Conservation (phyloP, 495 filamentous ascomycete species). For the Aspergillus funiculosus region DNA sequence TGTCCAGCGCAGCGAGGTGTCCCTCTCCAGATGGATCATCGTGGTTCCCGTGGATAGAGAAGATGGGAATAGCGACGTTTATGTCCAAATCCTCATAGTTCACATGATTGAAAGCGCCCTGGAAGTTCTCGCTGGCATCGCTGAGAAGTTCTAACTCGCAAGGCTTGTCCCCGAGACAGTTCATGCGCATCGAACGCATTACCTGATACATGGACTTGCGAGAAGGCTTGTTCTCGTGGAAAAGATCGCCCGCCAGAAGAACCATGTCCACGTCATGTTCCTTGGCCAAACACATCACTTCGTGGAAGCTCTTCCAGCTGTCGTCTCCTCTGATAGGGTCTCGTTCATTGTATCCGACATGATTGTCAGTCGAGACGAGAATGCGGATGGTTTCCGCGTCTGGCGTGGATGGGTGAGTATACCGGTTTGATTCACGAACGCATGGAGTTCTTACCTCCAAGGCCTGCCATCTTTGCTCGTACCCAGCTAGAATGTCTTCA, state of each 20-base stretch:
- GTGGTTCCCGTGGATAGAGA: slow-evolving; percentile 98
- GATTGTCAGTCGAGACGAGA: slow-evolving; percentile 88
- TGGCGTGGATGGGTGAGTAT: slow-evolving; percentile 29
- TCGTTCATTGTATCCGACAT: slow-evolving; percentile 94
- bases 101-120: slow-evolving; percentile 78
- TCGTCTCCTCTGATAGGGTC: slow-evolving; percentile 91
- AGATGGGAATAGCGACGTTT: slow-evolving; percentile 95
- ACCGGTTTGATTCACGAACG: background rate
- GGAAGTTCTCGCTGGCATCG: slow-evolving; percentile 84
- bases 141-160: slow-evolving; percentile 94
- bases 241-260: slow-evolving; percentile 86
- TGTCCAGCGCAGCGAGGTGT: slow-evolving; percentile 79
- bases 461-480: slow-evolving; percentile 23
- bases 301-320: slow-evolving; percentile 94
- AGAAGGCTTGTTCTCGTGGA: slow-evolving; percentile 98
- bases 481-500: background rate
- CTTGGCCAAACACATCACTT: slow-evolving; percentile 87
- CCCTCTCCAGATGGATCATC: slow-evolving; percentile 95
- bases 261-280: slow-evolving; percentile 94
- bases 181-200: slow-evolving; percentile 86
- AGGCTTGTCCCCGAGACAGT: slow-evolving; percentile 90
- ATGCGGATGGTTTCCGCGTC: slow-evolving; percentile 90
- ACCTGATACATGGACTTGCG: slow-evolving; percentile 95
- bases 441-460: slow-evolving; percentile 20
- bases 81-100: slow-evolving; percentile 98